Evolutionary conservation across 768 basidiomycete genomes (phyloP).

Genomic region (Termitomyces sp.): DNA sequence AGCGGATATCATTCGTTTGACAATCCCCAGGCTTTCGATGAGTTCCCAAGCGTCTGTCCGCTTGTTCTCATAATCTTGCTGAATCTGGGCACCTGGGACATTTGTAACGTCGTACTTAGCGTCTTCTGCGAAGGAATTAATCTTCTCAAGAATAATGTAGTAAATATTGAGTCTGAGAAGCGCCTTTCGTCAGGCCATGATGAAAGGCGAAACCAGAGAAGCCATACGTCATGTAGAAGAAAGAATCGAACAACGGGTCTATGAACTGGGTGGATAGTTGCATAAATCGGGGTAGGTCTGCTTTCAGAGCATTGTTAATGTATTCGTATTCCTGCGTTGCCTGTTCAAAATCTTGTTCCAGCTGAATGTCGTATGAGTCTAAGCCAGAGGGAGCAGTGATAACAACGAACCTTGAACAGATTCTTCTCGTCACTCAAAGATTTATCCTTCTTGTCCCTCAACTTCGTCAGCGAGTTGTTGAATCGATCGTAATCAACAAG

Average conservation of each 20-base stretch:
- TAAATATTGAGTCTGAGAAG: conserved; percentile 77
- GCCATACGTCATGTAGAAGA: conserved; percentile 98
- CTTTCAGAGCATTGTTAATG: conserved; percentile 85
- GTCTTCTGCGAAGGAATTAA: conserved; percentile 78
- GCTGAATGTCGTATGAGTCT: conserved; percentile 36
- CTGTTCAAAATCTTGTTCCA: conserved; percentile 94
- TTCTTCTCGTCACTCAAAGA: conserved; percentile 95
- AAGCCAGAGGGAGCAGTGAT: background rate
- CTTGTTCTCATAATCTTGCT: conserved; percentile 69
- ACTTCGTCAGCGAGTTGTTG: conserved; percentile 93
- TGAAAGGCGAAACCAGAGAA: background rate
- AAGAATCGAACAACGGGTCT: conserved; percentile 95
- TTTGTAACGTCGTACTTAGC: conserved; percentile 72
- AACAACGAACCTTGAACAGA: conserved; percentile 73
- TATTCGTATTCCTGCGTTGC: conserved; percentile 92
- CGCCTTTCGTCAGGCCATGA: background rate
- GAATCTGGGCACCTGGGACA: conserved; percentile 63
- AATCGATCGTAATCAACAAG: conserved; percentile 92
- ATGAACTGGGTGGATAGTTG: conserved; percentile 83
- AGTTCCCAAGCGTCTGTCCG: conserved; percentile 78
- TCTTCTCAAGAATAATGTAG: conserved; percentile 92
- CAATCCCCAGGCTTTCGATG: conserved; percentile 77
- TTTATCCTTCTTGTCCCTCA: conserved; percentile 98
- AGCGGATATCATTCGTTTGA: conserved; percentile 79
- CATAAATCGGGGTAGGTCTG: conserved; percentile 93